Percentiles rank a stretch among this genome's conserved stretches.
phyloP scores from a whole-genome alignment of 2,329 filamentous ascomycete genomes.

The Hyphodiscus sp. region DNA sequence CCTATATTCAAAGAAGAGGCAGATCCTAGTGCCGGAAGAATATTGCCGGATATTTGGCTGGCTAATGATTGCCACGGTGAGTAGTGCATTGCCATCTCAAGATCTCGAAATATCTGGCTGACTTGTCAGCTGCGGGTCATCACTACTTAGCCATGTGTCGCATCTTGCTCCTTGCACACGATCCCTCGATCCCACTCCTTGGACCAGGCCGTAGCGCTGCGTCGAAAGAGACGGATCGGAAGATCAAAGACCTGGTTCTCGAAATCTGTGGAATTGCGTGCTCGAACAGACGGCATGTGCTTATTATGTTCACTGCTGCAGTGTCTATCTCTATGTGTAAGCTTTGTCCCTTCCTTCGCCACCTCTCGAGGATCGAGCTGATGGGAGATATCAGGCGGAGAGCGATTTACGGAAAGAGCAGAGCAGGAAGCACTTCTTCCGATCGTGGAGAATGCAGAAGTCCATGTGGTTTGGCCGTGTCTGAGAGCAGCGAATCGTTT shows the following conservation, averaged over 20 bases:
- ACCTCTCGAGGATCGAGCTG: background rate
- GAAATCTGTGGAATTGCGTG: constrained; percentile 10
- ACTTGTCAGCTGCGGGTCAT: constrained; percentile 28
- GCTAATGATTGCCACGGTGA: constrained; percentile 7
- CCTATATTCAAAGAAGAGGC: constrained; percentile 3
- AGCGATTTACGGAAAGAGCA: constrained; percentile 38
- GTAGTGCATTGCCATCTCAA: background rate
- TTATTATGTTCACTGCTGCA: constrained; percentile 28
- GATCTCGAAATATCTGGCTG: constrained; percentile 2
- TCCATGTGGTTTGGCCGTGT: constrained; percentile 42
- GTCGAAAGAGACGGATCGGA: background rate
- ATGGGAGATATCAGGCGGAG: constrained; percentile 22
- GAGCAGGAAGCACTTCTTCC: constrained; percentile 43
- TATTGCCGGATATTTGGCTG: constrained; percentile 10
- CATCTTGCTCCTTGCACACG: constrained; percentile 34
- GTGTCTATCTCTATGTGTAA: constrained; percentile 27
- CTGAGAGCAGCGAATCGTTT: background rate
- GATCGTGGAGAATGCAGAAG: constrained; percentile 40
- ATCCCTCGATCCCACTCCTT: constrained; percentile 26
- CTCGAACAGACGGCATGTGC: constrained; percentile 8
- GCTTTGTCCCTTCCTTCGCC: background rate
- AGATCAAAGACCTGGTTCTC: constrained; percentile 7
- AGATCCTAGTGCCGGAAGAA: background rate
- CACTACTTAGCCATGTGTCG: constrained; percentile 34
- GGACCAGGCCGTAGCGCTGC: constrained; percentile 6